These are phyloP conservation scores for Urochloa ruziziensis DNA, from an alignment of 176 grass and related monocot genomes.

Conservation along the genomic window DNA sequence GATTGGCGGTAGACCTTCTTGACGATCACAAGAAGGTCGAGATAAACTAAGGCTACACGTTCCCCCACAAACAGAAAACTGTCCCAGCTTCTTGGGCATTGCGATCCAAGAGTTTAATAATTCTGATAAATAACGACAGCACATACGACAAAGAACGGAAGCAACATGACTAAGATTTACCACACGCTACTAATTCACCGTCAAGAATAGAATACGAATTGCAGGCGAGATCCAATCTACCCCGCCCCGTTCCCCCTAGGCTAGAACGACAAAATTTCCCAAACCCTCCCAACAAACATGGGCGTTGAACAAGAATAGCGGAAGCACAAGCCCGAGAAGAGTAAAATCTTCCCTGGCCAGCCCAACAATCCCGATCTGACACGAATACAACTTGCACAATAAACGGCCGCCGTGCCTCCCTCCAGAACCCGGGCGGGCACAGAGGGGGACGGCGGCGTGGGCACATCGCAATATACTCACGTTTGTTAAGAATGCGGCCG, in stretches of 20 bases:
- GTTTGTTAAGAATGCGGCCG: not conserved
- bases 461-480: constrained; percentile 16
- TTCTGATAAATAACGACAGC: constrained; percentile 8
- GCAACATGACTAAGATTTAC: not conserved
- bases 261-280: not conserved
- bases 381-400: not conserved
- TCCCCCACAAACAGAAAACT: not conserved
- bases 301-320: not conserved
- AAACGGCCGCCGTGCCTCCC: no score
- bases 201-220: not conserved
- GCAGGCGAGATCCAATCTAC: not conserved
- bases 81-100: not conserved
- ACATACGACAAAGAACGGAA: not conserved
- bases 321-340: not conserved
- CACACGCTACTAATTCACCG: not conserved
- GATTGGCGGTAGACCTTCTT: not conserved
- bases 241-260: not conserved
- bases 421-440: not conserved
- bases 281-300: not conserved
- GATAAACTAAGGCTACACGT: not conserved
- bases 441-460: not conserved
- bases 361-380: not conserved
- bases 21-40: not conserved
- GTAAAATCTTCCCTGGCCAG: not conserved
- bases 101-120: not conserved